Base-by-base conservation (phyloP, 192 early-diverging fungal genomes). In the Polychytrium aggregatum region DNA sequence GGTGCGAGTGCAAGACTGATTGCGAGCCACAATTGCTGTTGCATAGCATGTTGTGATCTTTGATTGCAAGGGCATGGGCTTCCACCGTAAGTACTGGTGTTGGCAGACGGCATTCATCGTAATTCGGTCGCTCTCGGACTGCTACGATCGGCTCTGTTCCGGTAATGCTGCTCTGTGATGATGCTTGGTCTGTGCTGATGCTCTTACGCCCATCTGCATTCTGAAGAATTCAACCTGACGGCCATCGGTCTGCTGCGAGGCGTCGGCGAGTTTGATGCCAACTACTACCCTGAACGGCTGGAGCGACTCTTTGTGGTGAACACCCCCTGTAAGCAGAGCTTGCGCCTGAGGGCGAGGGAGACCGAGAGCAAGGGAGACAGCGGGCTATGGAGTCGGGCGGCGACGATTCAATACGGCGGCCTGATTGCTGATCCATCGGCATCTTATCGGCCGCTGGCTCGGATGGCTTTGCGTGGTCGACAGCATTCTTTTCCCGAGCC, bases 41-140 rank as follows among this genome's bases (percentile, higher is more conserved):
- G n/a, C n/a, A n/a, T n/a, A n/a, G 56, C 62, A 64, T 41, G 55
- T 33, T 20, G 62, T 64, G 27, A 64, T 64, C 17, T 64, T 64
- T 41, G 62, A 64, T 41, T 56, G 50, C 52, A 59, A 50, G 10
- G 53, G 53, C 29, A 44, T 59, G 45, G 46, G 48, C 11, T 30
- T 51, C 21, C 46, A 48, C 22, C 49, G 22, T 22, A 41, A 13
- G 47, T 1, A 48, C 13, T 24, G 1, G 13, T 13, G 17, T 13
- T 21, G 55, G 55, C 11, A 48, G 48, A 1, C 49, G 55, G 55
- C n/a, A 11, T n/a, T 37, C n/a, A 11, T n/a, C 10, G n/a, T 11
- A 37, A 11, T 37, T n/a, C 36, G 36, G 10, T 37, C 36, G n/a
- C n/a, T 11, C 10, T 11, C 10, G 10, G n/a, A n/a, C n/a, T 37